Evolutionary conservation across 345 rosid genomes (phyloP).

Genomic region (Abelmoschus esculentus): DNA sequence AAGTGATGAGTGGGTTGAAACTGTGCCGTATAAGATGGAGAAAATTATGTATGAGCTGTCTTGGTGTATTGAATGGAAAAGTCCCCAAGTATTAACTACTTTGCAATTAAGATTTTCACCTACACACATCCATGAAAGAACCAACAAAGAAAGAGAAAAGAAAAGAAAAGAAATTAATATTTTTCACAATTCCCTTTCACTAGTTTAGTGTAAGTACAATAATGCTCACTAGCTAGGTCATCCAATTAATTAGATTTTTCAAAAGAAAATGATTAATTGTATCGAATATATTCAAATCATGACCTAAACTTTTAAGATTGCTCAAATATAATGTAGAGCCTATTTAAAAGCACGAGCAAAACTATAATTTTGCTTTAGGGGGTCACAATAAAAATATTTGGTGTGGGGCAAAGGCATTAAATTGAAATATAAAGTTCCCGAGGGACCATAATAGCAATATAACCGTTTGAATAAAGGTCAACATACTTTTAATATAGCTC

Average conservation of each 20-base stretch:
- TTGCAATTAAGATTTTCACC: constrained; percentile 46
- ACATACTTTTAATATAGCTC: no score
- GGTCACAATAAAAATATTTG: no score
- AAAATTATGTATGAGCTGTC: constrained; percentile 16
- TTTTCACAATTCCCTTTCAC: not conserved
- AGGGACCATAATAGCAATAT: no score
- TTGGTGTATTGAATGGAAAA: constrained; percentile 27
- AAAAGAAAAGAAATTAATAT: not conserved
- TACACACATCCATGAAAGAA: constrained; percentile 9
- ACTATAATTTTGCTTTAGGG: no score
- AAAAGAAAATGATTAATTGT: not conserved
- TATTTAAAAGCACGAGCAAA: no score
- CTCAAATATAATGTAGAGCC: no score
- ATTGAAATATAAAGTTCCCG: no score
- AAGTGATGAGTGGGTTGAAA: not conserved
- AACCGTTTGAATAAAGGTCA: no score
- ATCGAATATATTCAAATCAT: no score
- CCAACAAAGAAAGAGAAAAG: not conserved
- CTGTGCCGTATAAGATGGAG: not conserved
- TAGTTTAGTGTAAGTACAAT: not conserved
- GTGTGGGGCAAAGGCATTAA: no score
- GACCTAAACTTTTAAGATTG: no score
- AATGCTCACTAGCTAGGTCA: not conserved
- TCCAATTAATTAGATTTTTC: not conserved
- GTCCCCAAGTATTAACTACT: constrained; percentile 11